Conservation (phyloP, 2,329 filamentous ascomycete species). For the Aspergillus ruber region DNA sequence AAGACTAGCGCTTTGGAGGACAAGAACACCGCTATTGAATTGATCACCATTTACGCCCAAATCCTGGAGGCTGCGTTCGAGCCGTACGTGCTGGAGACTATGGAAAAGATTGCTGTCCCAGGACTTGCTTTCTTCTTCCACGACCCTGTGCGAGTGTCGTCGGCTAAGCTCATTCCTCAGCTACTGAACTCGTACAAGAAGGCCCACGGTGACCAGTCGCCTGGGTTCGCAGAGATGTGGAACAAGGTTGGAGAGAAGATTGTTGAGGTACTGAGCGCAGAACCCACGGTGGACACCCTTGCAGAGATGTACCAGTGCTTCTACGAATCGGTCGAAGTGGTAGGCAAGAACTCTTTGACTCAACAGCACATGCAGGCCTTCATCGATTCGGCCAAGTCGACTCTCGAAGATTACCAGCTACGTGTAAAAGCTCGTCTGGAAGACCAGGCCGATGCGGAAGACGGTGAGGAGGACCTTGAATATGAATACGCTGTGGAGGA, state of each 20-base stretch:
- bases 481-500: conserved; percentile 88
- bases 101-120: conserved; percentile 93
- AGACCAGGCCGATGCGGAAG: conserved; percentile 74
- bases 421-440: conserved; percentile 78
- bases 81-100: conserved; percentile 83
- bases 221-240: conserved; percentile 78
- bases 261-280: conserved; percentile 84
- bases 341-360: conserved; percentile 76
- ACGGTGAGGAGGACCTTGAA: conserved; percentile 88
- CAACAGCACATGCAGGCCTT: conserved; percentile 76
- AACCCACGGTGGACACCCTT: conserved; percentile 91
- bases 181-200: conserved; percentile 92
- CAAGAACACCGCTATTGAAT: conserved; percentile 99
- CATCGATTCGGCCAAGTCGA: conserved; percentile 76
- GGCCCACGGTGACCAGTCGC: conserved; percentile 73
- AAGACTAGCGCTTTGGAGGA: conserved; percentile 95
- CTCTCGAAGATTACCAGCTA: conserved; percentile 86
- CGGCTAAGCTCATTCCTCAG: conserved; percentile 88
- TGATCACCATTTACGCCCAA: conserved; percentile 94
- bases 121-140: conserved; percentile 98
- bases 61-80: conserved; percentile 91
- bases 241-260: conserved; percentile 78
- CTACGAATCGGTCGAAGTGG: conserved; percentile 93
- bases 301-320: conserved; percentile 99
- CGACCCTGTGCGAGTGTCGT: conserved; percentile 90